A percentile compares a stretch with the other conserved stretches of the same genome.
Conservation (phyloP, 345 rosid species). For the Tarenaya hassleriana region DNA sequence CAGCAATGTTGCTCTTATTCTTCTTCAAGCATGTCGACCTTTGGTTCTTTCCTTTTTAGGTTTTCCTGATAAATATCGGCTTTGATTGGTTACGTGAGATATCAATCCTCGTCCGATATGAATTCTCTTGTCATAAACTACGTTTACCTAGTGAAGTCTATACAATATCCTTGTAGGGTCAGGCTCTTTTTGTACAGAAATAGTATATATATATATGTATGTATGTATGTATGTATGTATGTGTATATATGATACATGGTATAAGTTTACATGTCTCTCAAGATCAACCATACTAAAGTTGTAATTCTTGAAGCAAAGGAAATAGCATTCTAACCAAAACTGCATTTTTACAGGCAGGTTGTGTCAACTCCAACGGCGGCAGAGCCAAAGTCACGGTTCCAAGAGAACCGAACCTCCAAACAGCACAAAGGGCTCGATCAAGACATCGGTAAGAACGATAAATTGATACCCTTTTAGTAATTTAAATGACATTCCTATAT, state of each 20-base stretch:
- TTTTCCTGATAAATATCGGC: neutral
- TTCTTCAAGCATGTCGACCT: too few relatives aligned
- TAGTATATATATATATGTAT: neutral
- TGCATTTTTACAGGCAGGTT: conserved; percentile 20
- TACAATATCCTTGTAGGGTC: conserved; percentile 57
- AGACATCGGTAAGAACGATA: conserved; percentile 21
- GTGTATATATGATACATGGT: too few relatives aligned
- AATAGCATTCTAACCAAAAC: neutral
- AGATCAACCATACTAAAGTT: too few relatives aligned
- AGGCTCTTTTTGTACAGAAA: conserved; percentile 44
- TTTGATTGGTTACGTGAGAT: neutral
- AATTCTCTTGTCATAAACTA: neutral
- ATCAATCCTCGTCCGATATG: neutral
- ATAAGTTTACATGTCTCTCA: too few relatives aligned
- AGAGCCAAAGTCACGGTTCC: conserved; percentile 27
- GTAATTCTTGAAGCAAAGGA: too few relatives aligned
- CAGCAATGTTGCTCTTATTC: too few relatives aligned
- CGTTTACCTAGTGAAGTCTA: conserved; percentile 24
- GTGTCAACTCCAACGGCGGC: conserved; percentile 6
- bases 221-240: neutral
- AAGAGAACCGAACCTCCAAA: conserved; percentile 28
- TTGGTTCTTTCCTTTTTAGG: too few relatives aligned
- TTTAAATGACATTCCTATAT: neutral
- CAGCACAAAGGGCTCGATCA: conserved; percentile 27
- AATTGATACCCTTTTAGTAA: too few relatives aligned